phyloP scores from a whole-genome alignment of 257 asterid species.

The Forsythia viridissima region DNA sequence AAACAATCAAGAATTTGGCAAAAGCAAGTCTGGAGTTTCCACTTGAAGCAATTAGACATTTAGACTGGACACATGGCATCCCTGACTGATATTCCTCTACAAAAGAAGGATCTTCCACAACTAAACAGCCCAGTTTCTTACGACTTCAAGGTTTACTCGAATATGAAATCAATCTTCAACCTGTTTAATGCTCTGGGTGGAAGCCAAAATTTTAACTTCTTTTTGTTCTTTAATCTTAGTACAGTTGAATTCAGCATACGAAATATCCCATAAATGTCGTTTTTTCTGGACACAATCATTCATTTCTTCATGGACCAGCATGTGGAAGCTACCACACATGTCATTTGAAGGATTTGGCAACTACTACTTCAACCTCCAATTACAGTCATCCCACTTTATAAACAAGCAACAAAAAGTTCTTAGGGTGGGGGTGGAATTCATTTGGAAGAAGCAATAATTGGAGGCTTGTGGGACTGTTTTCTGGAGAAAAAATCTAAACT shows the following conservation, averaged over 20 bases:
- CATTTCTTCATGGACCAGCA: background rate
- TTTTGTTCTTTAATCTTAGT: background rate
- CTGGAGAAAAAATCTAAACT: background rate
- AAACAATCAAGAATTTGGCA: too few relatives aligned
- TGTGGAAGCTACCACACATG: background rate
- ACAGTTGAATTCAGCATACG: background rate
- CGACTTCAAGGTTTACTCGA: too few relatives aligned
- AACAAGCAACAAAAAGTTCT: background rate
- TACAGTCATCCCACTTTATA: background rate
- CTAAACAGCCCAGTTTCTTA: too few relatives aligned
- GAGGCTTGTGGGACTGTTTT: background rate
- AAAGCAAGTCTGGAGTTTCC: too few relatives aligned
- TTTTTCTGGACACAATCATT: background rate
- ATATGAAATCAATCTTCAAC: too few relatives aligned
- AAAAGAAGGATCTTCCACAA: too few relatives aligned
- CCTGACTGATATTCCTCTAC: too few relatives aligned
- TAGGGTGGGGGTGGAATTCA: background rate
- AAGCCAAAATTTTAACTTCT: background rate
- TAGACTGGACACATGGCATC: too few relatives aligned
- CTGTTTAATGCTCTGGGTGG: too few relatives aligned
- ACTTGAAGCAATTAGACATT: too few relatives aligned
- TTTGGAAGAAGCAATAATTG: constrained; percentile 10
- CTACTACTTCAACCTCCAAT: background rate
- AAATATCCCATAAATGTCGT: background rate
- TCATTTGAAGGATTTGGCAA: background rate